A percentile compares a stretch with the other conserved stretches of the same genome.
phyloP scores from a whole-genome alignment of 805 yeast species.

The Wickerhamomyces queroliae region DNA sequence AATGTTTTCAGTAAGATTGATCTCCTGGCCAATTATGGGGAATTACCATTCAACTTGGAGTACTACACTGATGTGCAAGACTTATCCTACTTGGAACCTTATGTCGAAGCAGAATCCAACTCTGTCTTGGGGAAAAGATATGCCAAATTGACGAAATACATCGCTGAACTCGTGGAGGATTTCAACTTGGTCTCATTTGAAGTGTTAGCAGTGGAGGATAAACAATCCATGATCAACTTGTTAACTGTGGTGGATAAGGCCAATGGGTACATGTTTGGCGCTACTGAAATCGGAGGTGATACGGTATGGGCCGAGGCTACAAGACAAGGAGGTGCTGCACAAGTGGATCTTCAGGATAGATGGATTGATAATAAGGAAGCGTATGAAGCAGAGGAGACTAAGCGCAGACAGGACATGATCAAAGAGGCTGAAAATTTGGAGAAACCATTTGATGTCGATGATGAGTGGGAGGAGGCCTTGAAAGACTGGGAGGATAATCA shows the following conservation, averaged over 20 bases:
- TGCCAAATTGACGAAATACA: constrained; percentile 63
- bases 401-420: constrained; percentile 35
- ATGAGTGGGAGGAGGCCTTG: constrained; percentile 65
- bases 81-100: constrained; percentile 59
- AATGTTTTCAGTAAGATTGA: constrained; percentile 93
- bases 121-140: constrained; percentile 55
- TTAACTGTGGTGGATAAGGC: constrained; percentile 81
- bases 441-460: constrained; percentile 48
- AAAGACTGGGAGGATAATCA: constrained; percentile 50
- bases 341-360: constrained; percentile 78
- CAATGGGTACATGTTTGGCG: constrained; percentile 88
- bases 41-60: constrained; percentile 74
- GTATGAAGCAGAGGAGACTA: constrained; percentile 62
- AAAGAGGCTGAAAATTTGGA: constrained; percentile 34
- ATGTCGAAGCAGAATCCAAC: constrained; percentile 66
- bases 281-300: constrained; percentile 95
- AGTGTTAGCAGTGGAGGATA: constrained; percentile 87
- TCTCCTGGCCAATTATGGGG: constrained; percentile 68
- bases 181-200: constrained; percentile 84
- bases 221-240: constrained; percentile 82
- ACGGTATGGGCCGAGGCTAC: constrained; percentile 96
- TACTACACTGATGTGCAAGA: constrained; percentile 93
- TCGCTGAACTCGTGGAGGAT: constrained; percentile 82
- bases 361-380: constrained; percentile 85
- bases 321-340: constrained; percentile 62